Base-by-base conservation (phyloP, 345 rosid species). In the Draba incana region DNA sequence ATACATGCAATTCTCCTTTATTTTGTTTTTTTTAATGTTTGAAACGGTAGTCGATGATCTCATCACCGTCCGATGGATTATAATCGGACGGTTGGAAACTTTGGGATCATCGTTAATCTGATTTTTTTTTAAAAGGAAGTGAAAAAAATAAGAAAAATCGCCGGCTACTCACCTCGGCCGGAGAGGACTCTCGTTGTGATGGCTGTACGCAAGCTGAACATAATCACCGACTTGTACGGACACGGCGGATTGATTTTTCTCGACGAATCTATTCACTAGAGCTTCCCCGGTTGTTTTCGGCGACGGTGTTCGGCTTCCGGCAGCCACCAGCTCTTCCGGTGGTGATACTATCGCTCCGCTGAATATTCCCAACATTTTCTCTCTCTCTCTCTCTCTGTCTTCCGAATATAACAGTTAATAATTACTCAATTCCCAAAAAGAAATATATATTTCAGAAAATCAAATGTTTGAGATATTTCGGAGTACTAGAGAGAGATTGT, bases 261-360 rank as follows among this genome's bases (percentile, higher is more conserved):
- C 84, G 14, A 86, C 55, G 81, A 93, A 93, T 7, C 85, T 79
- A 66, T 84, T 84, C 64, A 93, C 63, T 41, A 93, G 79, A 51
- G 87, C 80, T 0, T 75, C 79, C 62, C 96, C 75, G 38, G 86
- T 75, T 46, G 69, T 87, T 77, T 93, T 90, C 35, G 97, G 98
- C 3, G 98, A 93, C 30, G 97, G 97, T 9, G 98, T 93, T 70
- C 98, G 77, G 79, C 88, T 70, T 20, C 98, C 98, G 33, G 98
- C 98, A 0, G 94, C 97, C 70, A 93, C 97, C 65, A 93, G 87
- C 77, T 93, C 98, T 31, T 87, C 97, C 61, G 98, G 98, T n/a
- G 90, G 90, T 0, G 97, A 83, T 47, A 93, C 77, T 46, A 93
- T 75, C 24, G 83, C 71, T 77, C 96, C 75, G 81, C 96, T 88